Evolutionary conservation across 139 green algal genomes (phyloP).

Genomic region (Edaphochlamys debaryana): DNA sequence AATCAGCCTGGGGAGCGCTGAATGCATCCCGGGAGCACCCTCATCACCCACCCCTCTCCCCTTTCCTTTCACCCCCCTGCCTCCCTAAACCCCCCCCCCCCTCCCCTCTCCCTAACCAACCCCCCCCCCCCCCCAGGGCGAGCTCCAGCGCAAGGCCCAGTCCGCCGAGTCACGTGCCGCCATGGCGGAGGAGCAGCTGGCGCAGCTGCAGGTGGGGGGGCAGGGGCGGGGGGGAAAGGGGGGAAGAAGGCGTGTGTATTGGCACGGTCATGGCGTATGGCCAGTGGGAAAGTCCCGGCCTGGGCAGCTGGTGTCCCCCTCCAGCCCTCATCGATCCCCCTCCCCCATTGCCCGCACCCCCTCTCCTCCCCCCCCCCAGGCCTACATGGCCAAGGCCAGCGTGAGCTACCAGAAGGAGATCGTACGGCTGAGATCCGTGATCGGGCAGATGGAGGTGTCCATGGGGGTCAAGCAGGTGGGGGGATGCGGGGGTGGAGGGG

Average conservation of each 20-base stretch:
- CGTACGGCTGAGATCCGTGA: constrained; percentile 59
- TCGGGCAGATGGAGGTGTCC: constrained; percentile 50
- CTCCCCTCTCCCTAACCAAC: neutral
- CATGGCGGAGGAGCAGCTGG: constrained; percentile 79
- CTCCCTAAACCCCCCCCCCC: neutral
- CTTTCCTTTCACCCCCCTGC: too few species aligned
- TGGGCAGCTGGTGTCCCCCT: too few species aligned
- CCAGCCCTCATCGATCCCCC: too few species aligned
- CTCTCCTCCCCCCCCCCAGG: neutral
- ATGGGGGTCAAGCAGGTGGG: constrained; percentile 17
- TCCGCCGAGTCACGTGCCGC: constrained; percentile 48
- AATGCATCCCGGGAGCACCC: too few species aligned
- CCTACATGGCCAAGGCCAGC: constrained; percentile 63
- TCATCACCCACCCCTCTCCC: too few species aligned
- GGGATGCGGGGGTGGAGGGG: neutral
- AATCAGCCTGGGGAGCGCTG: too few species aligned
- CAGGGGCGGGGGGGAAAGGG: neutral
- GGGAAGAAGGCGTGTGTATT: too few species aligned
- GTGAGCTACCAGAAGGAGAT: constrained; percentile 77
- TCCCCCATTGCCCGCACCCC: neutral
- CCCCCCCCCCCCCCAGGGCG: constrained; percentile 3
- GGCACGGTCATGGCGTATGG: too few species aligned
- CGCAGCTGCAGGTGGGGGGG: constrained; percentile 55
- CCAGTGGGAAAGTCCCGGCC: too few species aligned
- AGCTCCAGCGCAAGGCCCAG: constrained; percentile 53